Evolutionary conservation across 352 stramenopile species (phyloP), one percentile per base, ranked within the genome.

Genomic region (Pythium grandisporangium): DNA sequence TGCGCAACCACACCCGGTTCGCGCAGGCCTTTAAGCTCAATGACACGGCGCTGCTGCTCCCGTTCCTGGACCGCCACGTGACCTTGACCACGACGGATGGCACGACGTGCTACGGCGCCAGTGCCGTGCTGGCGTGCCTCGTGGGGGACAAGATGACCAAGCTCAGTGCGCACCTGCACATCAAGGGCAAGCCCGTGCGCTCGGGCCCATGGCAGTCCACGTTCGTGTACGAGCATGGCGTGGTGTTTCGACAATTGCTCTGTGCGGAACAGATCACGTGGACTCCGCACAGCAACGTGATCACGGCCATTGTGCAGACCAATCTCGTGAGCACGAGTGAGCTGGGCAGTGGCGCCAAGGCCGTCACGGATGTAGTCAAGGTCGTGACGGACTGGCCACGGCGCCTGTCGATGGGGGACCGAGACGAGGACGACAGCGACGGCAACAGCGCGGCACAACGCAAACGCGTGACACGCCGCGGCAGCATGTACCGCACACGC

Each of bases 251-350:
- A 33, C 56, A 85, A 37, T 58, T 70, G 24, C 53, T 87, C 6
- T 87, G 68, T 50, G 68, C 72, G 23, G 77, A 90, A 50, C 50
- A 84, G 23, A 42, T 90, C 41, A 63, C 84, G 34, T 90, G 77
- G 77, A 64, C 54, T 29, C 32, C 58, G 51, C 44, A 79, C 61
- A 45, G 47, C 38, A 1, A 45, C 21, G 38, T 45, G 24, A 46
- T 46, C 23, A 36, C 27, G 7, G 22, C 27, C 23, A 52, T 58
- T 38, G 32, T 32, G 17, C 51, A 58, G 32, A 53, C 51, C 25
- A 20, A 23, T 16, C 37, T 58, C 4, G 34, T 37, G 36, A 58
- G 26, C 21, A 41, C 26, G n/a, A 14, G 27, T 32, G 24, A 30
- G 3, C 37, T 46, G 6, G 25, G 24, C 23, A 27, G 37, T 2